phyloP scores from a whole-genome alignment of 2,329 filamentous ascomycete species.

The Aspergillus phoenicis region DNA sequence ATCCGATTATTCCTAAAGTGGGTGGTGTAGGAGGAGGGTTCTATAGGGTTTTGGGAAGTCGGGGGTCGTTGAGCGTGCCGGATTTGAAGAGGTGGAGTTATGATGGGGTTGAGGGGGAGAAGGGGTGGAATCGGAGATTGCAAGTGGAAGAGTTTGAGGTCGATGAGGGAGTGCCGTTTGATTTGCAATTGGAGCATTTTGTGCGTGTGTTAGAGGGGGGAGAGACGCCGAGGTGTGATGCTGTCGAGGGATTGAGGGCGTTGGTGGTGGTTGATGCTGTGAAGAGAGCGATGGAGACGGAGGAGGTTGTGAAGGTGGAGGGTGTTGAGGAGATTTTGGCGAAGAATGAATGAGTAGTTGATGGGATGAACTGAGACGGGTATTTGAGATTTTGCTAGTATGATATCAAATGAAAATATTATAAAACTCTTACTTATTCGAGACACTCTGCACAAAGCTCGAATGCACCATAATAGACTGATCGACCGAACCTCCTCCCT shows the following conservation, averaged over 20 bases:
- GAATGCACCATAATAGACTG: neutral
- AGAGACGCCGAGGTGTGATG: neutral
- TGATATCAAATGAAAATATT: no score
- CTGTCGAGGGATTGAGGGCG: neutral
- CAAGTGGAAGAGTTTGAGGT: slow-evolving; percentile 34
- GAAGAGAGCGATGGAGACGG: neutral
- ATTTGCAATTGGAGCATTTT: slow-evolving; percentile 57
- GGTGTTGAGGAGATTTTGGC: neutral
- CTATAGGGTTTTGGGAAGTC: neutral
- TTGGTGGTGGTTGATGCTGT: neutral
- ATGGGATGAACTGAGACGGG: neutral
- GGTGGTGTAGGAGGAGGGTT: neutral
- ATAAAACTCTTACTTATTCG: neutral
- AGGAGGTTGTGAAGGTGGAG: neutral
- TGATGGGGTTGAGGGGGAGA: slow-evolving; percentile 33
- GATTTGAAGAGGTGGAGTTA: slow-evolving; percentile 57
- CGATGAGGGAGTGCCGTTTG: slow-evolving; percentile 49
- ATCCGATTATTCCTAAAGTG: slow-evolving; percentile 53
- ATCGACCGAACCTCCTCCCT: neutral
- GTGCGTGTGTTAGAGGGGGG: slow-evolving; percentile 48
- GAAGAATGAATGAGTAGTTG: neutral
- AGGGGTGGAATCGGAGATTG: slow-evolving; percentile 49
- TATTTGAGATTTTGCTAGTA: neutral
- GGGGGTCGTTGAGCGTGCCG: slow-evolving; percentile 49
- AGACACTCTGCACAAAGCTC: neutral